A percentile compares a stretch with the other conserved stretches of the same genome.
Evolutionary conservation across 2,329 filamentous ascomycete genomes (phyloP).

Genomic region (Fulvia fulva): DNA sequence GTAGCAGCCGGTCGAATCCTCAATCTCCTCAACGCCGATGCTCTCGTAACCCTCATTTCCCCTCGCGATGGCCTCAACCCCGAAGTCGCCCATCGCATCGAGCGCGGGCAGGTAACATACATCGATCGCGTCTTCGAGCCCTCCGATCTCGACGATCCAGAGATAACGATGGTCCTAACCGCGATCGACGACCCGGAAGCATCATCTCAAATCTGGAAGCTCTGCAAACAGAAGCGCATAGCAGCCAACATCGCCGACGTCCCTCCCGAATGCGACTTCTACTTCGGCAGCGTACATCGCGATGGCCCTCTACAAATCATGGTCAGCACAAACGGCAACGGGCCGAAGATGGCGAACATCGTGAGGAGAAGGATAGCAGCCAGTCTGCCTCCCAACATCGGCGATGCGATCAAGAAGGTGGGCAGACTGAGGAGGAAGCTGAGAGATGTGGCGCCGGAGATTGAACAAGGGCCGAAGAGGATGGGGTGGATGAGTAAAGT

Average conservation of each 20-base stretch:
- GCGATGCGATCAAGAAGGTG: constrained; percentile 79
- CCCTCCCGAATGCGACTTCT: constrained; percentile 95
- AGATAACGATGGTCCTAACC: constrained; percentile 78
- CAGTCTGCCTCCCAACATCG: constrained; percentile 71
- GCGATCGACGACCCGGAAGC: constrained; percentile 90
- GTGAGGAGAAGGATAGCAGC: constrained; percentile 78
- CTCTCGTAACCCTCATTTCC: constrained; percentile 79
- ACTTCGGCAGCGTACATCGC: constrained; percentile 92
- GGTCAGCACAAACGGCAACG: constrained; percentile 98
- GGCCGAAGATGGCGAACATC: constrained; percentile 82
- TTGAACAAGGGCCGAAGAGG: constrained; percentile 73
- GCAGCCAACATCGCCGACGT: constrained; percentile 96
- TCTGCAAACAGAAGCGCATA: constrained; percentile 80
- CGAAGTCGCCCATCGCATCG: constrained; percentile 80
- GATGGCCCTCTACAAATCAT: constrained; percentile 96
- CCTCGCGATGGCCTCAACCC: constrained; percentile 74
- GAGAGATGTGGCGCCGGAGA: constrained; percentile 67
- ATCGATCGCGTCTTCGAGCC: constrained; percentile 80
- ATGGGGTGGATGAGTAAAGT: constrained; percentile 96
- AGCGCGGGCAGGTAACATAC: constrained; percentile 71
- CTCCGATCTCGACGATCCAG: constrained; percentile 70
- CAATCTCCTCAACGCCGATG: constrained; percentile 91
- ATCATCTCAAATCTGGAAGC: constrained; percentile 86
- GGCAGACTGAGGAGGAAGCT: constrained; percentile 76
- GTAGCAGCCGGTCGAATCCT: constrained; percentile 93